Evolutionary conservation across 805 yeast species (phyloP).

Genomic region (Tetrapisispora arboricola): DNA sequence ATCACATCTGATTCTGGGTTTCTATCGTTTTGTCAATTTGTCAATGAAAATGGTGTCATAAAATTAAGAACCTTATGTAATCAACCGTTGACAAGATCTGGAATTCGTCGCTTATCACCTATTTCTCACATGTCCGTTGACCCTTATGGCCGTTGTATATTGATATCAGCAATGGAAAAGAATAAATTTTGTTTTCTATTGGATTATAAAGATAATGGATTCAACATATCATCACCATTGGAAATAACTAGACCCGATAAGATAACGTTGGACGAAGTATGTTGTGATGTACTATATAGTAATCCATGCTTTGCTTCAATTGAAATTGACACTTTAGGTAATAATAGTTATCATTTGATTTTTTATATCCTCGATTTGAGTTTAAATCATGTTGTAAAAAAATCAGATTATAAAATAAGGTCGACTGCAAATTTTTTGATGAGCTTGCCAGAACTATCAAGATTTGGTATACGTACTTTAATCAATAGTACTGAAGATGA

Average conservation of each 20-base stretch:
- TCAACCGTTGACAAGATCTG: slow-evolving; percentile 66
- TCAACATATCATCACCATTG: slow-evolving; percentile 60
- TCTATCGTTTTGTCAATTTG: slow-evolving; percentile 32
- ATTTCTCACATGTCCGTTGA: slow-evolving; percentile 65
- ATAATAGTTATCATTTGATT: slow-evolving; percentile 34
- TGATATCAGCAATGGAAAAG: slow-evolving; percentile 64
- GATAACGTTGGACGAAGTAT: slow-evolving; percentile 44
- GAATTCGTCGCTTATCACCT: slow-evolving; percentile 64
- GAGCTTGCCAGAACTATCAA: slow-evolving; percentile 47
- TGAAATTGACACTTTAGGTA: slow-evolving; percentile 46
- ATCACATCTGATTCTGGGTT: slow-evolving; percentile 76
- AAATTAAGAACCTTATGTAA: slow-evolving; percentile 37
- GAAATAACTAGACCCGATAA: slow-evolving; percentile 47
- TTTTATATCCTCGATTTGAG: slow-evolving; percentile 84
- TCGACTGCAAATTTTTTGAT: slow-evolving; percentile 41
- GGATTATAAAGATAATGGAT: slow-evolving; percentile 38
- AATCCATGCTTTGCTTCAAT: slow-evolving; percentile 80
- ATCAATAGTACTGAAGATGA: slow-evolving; percentile 2
- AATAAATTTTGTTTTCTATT: slow-evolving; percentile 63
- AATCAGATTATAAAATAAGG: slow-evolving; percentile 31
- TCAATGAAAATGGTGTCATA: slow-evolving; percentile 29
- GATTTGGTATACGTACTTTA: slow-evolving; percentile 13
- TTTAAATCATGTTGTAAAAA: slow-evolving; percentile 59
- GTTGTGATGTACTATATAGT: slow-evolving; percentile 67
- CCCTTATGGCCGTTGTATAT: slow-evolving; percentile 56